Base-by-base conservation (phyloP, 345 rosid species). In the Alliaria petiolata region DNA sequence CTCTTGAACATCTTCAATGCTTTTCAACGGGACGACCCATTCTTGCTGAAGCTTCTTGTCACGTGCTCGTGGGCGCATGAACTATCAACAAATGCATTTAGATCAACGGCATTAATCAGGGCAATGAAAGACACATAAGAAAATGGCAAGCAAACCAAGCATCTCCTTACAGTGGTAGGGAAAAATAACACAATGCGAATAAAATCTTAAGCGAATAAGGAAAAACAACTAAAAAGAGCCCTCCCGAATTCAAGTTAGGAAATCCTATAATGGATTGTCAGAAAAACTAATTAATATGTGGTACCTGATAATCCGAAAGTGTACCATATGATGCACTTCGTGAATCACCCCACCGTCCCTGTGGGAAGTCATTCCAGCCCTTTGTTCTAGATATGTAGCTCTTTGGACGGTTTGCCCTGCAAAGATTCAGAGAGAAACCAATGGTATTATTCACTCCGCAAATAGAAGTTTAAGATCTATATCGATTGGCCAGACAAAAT, bases 371-470 rank as follows among this genome's bases (percentile, higher is more conserved):
- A 39, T 92, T 96, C 99, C 99, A 95, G 54, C 89, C 92, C 63
- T 80, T 68, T 56, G 99, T 91, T 85, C 99, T 88, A 36, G 88
- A 69, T 61, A 95, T 64, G 78, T 95, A 95, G 84, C 99, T 95
- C 92, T 92, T 91, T 14, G 99, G 99, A 76, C 98, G 98, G 76
- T 91, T 95, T 63, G 99, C 97, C 99, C 99, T 91, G 74, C 61
- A 76, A 83, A 60, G 47, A 82, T 72, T 46, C 12, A 13, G 44
- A 43, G 49, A 40, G 40, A 26, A 22, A 45, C 57, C 30, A 80
- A 62, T 54, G 39, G 10, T 75, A 17, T 46, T 62, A 16, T 46
- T 7, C 17, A 15, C 61, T 69, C 51, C 13, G 43, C 46, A 51
- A 2, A 34, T 13, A 53, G 7, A 53, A 20, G 33, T 44, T 61